Percentiles rank a stretch among this genome's conserved stretches.
These are phyloP conservation scores for Agaricus subrufescens DNA, from an alignment of 768 basidiomycete genomes.

Conservation along the genomic window DNA sequence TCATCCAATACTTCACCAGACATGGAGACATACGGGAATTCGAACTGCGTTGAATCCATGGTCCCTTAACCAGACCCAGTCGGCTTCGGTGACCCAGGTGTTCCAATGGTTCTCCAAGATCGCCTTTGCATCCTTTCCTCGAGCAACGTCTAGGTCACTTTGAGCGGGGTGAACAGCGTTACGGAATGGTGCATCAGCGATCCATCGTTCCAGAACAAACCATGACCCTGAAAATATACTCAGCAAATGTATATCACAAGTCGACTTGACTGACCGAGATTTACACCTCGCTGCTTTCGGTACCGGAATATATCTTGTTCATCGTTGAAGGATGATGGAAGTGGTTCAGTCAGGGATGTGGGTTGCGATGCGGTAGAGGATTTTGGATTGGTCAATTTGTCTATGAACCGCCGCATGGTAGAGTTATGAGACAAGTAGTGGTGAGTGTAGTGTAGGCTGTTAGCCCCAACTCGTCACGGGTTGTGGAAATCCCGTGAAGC, in stretches of 20 bases:
- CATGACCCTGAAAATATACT: conserved; percentile 48
- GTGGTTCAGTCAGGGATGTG: background rate
- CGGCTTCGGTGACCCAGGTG: conserved; percentile 58
- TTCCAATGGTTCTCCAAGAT: conserved; percentile 71
- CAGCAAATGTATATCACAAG: background rate
- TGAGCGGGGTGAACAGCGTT: conserved; percentile 49
- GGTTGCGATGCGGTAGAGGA: background rate
- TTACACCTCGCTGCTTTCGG: conserved; percentile 77
- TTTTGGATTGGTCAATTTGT: background rate
- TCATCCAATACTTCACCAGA: conserved; percentile 5
- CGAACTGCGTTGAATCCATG: conserved; percentile 60
- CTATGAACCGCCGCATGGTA: background rate
- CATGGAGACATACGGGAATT: conserved; percentile 45
- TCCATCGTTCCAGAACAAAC: conserved; percentile 82
- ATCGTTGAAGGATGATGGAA: conserved; percentile 2
- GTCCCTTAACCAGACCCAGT: conserved; percentile 57
- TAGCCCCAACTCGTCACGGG: too few species aligned
- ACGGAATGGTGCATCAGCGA: conserved; percentile 53
- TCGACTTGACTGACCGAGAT: conserved; percentile 52
- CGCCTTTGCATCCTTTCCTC: conserved; percentile 41
- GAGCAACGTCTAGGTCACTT: conserved; percentile 69
- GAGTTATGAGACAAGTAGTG: background rate
- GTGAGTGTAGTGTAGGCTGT: too few species aligned
- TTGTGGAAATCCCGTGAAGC: too few species aligned
- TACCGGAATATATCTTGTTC: conserved; percentile 37